These are phyloP conservation scores for Leishmania lainsoni DNA, from an alignment of 208 protist genomes.

Conservation along the genomic window DNA sequence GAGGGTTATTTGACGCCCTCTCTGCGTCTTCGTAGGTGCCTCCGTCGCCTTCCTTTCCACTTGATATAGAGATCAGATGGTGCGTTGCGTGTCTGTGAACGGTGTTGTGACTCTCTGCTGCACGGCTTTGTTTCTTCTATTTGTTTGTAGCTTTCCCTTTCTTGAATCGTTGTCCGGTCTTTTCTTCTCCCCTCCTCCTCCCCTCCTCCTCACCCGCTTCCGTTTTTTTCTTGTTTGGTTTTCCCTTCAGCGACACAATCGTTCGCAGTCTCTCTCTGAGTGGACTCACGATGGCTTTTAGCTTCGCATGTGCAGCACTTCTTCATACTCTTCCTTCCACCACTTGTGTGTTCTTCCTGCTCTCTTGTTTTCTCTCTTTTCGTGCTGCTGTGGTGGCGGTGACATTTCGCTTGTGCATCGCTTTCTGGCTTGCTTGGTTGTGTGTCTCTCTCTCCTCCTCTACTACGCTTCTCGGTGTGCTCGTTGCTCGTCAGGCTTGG, in stretches of 20 bases:
- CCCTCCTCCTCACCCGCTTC: not conserved
- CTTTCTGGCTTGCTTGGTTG: not conserved
- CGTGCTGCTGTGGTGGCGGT: not conserved
- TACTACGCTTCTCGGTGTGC: not conserved
- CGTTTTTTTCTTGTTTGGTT: not conserved
- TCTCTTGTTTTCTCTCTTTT: not conserved
- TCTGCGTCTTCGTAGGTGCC: not conserved
- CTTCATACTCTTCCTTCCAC: not conserved
- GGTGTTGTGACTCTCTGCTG: not conserved
- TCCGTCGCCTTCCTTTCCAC: not conserved
- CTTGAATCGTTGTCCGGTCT: not conserved
- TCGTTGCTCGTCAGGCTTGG: not conserved
- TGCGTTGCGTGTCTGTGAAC: not conserved
- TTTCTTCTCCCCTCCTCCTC: not conserved
- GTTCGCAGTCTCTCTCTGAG: not conserved
- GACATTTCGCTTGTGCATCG: not conserved
- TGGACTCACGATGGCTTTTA: not conserved
- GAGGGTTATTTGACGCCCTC: not conserved
- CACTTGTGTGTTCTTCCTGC: not conserved
- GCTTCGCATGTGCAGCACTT: not conserved
- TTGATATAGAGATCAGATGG: not conserved
- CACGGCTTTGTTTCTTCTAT: not conserved
- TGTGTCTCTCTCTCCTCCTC: not conserved
- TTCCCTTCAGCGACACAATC: not conserved
- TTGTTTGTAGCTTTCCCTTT: constrained; percentile 3